Percentiles rank a stretch among this genome's conserved stretches.
Conservation (phyloP, 192 early-diverging fungal genomes). For the Backusella circina region DNA sequence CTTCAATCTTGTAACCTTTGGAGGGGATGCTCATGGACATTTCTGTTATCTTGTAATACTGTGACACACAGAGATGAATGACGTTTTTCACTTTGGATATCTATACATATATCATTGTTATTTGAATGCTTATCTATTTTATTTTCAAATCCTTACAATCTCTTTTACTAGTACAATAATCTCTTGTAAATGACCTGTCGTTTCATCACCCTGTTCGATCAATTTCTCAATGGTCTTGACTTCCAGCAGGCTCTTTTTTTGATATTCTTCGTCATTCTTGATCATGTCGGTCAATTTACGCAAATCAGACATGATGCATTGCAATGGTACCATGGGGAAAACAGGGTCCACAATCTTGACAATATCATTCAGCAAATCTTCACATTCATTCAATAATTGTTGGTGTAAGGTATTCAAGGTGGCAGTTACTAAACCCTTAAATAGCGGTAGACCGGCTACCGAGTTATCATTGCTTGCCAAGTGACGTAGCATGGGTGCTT, state of each 20-base stretch:
- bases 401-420: constrained; percentile 29
- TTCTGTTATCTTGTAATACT: constrained; percentile 31
- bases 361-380: constrained; percentile 9
- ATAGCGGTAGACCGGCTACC: constrained; percentile 3
- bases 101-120: background rate
- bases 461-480: background rate
- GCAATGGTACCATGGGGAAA: constrained; percentile 20
- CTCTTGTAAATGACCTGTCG: background rate
- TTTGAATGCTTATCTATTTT: too few relatives aligned
- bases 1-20: constrained; percentile 38
- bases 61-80: constrained; percentile 26
- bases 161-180: background rate
- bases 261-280: background rate
- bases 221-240: background rate
- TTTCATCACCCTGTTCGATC: background rate
- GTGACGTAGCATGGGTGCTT: constrained; percentile 11
- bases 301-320: constrained; percentile 16
- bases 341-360: background rate
- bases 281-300: constrained; percentile 38
- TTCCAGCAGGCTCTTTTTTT: background rate
- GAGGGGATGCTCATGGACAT: constrained; percentile 36
- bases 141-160: background rate
- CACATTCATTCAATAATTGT: constrained; percentile 23
- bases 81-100: constrained; percentile 22
- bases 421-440: constrained; percentile 22